Evolutionary conservation across 108 stramenopile species (phyloP).

Genomic region (Discostella stelligeroides): DNA sequence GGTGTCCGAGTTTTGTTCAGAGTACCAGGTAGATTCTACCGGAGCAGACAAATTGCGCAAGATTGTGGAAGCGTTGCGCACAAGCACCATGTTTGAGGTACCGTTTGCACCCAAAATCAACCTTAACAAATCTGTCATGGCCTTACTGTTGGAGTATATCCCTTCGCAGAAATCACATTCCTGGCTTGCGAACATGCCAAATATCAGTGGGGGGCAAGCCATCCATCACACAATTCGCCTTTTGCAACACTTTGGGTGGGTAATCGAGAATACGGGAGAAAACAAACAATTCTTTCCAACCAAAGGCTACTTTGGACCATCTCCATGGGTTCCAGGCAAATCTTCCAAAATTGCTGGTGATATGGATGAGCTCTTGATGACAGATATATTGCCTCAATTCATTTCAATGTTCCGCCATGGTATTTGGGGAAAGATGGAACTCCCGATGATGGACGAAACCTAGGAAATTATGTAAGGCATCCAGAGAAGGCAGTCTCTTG

Average conservation of each 20-base stretch:
- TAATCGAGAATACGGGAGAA: slow-evolving; percentile 8
- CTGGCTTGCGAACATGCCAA: slow-evolving; percentile 37
- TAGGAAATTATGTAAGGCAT: slow-evolving; percentile 40
- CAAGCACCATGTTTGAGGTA: slow-evolving; percentile 25
- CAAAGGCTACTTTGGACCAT: slow-evolving; percentile 44
- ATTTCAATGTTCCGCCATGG: slow-evolving; percentile 34
- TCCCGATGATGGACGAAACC: slow-evolving; percentile 26
- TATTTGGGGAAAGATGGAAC: slow-evolving; percentile 28
- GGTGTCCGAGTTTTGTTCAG: slow-evolving; percentile 35
- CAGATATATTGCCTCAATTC: slow-evolving; percentile 45
- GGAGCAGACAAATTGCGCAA: slow-evolving; percentile 25
- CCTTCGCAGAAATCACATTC: slow-evolving; percentile 17
- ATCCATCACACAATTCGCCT: slow-evolving; percentile 53
- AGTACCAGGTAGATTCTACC: slow-evolving; percentile 24
- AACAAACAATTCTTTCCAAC: neutral
- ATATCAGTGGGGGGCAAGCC: slow-evolving; percentile 47
- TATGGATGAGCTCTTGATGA: slow-evolving; percentile 59
- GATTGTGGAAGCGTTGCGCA: slow-evolving; percentile 2
- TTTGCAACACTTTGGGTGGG: slow-evolving; percentile 42
- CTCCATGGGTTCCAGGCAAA: slow-evolving; percentile 24
- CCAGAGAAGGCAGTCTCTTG: slow-evolving; percentile 48
- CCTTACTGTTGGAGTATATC: no score
- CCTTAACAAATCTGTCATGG: no score
- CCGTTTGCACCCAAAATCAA: slow-evolving; percentile 22
- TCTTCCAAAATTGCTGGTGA: slow-evolving; percentile 42